A percentile compares a stretch with the other conserved stretches of the same genome.
Conservation (phyloP, 164 flowering plant genomes). For the Vitis labrusca region DNA sequence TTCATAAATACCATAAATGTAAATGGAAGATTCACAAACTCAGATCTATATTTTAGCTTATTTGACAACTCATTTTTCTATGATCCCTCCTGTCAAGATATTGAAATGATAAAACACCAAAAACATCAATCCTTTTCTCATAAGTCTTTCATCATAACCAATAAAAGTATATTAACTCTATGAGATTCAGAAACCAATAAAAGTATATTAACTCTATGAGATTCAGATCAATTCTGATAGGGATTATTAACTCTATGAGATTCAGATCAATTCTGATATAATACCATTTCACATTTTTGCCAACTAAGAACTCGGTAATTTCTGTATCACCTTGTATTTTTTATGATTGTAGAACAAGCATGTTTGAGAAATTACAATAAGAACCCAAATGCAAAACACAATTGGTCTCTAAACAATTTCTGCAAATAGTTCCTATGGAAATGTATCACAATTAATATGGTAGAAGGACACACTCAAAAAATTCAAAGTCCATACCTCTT, state of each 20-base stretch:
- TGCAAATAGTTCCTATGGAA: conserved; percentile 2
- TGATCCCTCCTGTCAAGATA: background rate
- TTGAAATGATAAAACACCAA: background rate
- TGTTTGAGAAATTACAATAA: background rate
- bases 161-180: background rate
- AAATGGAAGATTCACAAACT: no score
- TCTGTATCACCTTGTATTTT: background rate
- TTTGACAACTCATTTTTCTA: background rate
- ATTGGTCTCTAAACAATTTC: background rate
- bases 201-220: background rate
- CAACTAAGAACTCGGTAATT: background rate
- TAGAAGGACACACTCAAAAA: background rate
- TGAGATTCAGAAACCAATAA: background rate
- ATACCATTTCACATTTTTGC: background rate
- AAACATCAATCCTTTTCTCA: background rate
- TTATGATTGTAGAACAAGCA: background rate
- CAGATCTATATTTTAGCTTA: no score
- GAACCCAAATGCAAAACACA: background rate
- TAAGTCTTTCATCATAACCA: background rate
- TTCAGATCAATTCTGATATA: background rate
- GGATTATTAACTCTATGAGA: background rate
- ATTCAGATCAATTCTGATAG: background rate
- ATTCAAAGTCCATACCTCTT: conserved; percentile 58
- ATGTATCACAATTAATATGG: background rate
- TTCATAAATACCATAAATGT: no score